Evolutionary conservation across 148 eudicot genomes (phyloP), one percentile per base, ranked within the genome.

Genomic region (Fagopyrum esculentum): DNA sequence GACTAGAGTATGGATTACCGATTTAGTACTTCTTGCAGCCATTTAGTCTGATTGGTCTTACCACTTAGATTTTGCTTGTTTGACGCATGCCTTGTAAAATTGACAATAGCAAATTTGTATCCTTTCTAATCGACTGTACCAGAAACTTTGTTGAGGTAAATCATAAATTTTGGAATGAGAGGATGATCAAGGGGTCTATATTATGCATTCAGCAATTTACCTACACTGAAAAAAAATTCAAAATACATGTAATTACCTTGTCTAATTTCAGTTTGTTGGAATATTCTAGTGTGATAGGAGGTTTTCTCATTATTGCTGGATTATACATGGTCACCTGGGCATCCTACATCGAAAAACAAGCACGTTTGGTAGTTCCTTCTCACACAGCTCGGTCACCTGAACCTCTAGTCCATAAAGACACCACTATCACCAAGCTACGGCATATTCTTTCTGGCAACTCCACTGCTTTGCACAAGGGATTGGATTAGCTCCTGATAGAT

Each of bases 261-360:
- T 66, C 66, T 60, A 26, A 60, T 54, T 6, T 51, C 15, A 16
- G 45, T 17, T 10, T 59, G 13, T 45, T 57, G 50, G 4, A 63
- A 45, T 74, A 13, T 74, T 44, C 3, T 46, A 94, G 98, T 83
- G 89, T 93, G 75, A 13, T 93, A 43, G 98, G 98, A 75, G 98
- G 96, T 69, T 71, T 81, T 74, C 82, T 88, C 40, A 93, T 93
- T 71, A 86, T 93, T 78, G 88, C 86, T 49, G 98, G 98, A 74
- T 86, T 94, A 52, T 94, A 94, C 79, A 48, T 91, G 89, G 98
- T 94, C 73, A 91, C 97, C 15, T 94, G 96, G 97, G 97, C 97
- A 69, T 80, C 92, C 50, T 79, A 85, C 81, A 85, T 79, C 60
- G 93, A 94, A 80, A 90, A 78, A 78, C 93, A 90, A 75, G 83